phyloP scores from a whole-genome alignment of 768 basidiomycete genomes.

The Lactarius pseudohatsudake region DNA sequence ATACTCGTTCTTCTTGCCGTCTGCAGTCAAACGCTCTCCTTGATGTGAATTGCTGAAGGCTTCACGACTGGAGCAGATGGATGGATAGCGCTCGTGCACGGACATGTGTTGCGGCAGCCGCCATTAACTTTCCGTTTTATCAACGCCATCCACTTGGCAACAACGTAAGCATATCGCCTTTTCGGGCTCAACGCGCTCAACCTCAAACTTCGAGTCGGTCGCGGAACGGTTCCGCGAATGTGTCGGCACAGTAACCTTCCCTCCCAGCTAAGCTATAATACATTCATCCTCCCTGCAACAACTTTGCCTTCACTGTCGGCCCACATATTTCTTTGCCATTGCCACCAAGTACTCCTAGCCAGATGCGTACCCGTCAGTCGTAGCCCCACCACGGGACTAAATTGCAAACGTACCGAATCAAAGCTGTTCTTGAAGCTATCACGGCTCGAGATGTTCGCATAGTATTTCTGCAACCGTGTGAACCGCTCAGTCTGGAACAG shows the following conservation, averaged over 20 bases:
- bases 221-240: too few relatives aligned
- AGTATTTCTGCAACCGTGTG: constrained; percentile 48
- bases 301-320: background rate
- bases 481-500: constrained; percentile 44
- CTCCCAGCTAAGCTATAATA: background rate
- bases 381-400: background rate
- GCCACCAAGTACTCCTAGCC: background rate
- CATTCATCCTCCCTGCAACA: background rate
- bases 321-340: background rate
- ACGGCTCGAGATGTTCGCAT: constrained; percentile 44
- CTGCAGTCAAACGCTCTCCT: too few relatives aligned
- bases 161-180: too few relatives aligned
- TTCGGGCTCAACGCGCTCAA: too few relatives aligned
- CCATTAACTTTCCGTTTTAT: too few relatives aligned
- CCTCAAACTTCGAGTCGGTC: too few relatives aligned
- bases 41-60: too few relatives aligned
- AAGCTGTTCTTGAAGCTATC: constrained; percentile 54
- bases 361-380: background rate
- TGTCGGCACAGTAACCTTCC: background rate
- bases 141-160: too few relatives aligned
- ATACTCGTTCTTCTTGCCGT: too few relatives aligned
- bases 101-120: too few relatives aligned
- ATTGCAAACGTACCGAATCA: constrained; percentile 41
- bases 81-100: too few relatives aligned
- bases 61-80: too few relatives aligned